phyloP scores from a whole-genome alignment of 2,329 filamentous ascomycete species.

The Colletotrichum orbiculare region DNA sequence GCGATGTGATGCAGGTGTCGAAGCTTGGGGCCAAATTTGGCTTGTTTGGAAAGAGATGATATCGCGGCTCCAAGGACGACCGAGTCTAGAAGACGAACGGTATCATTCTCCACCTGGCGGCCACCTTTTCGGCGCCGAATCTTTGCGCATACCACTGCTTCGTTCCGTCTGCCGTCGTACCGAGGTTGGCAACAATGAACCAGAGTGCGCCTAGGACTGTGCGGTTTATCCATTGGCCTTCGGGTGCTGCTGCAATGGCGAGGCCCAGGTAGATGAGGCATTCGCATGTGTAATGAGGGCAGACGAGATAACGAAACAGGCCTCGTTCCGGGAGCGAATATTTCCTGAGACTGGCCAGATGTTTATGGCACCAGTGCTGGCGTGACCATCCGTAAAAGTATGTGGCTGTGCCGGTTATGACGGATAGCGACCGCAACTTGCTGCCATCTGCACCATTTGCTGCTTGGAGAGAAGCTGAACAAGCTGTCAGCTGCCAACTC shows the following conservation, averaged over 20 bases:
- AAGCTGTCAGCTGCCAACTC: conserved; percentile 2
- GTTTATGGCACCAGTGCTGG: conserved; percentile 79
- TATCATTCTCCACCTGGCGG: conserved; percentile 79
- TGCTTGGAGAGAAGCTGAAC: conserved; percentile 9
- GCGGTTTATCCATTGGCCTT: conserved; percentile 73
- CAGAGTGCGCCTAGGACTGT: conserved; percentile 76
- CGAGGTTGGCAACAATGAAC: conserved; percentile 84
- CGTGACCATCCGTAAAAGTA: conserved; percentile 77
- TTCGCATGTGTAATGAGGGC: conserved; percentile 93
- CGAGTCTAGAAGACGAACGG: conserved; percentile 69
- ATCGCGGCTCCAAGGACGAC: conserved; percentile 34
- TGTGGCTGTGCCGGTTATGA: conserved; percentile 66
- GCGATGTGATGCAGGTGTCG: conserved; percentile 87
- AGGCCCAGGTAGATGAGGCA: conserved; percentile 86
- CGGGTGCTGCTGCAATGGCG: conserved; percentile 77
- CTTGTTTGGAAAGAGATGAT: conserved; percentile 55
- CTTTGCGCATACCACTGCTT: conserved; percentile 81
- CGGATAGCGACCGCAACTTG: conserved; percentile 44
- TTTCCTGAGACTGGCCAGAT: conserved; percentile 78
- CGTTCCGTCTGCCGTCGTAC: conserved; percentile 81
- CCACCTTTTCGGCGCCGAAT: conserved; percentile 75
- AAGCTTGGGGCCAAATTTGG: conserved; percentile 77
- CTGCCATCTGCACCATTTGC: neutral
- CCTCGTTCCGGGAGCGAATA: conserved; percentile 84
- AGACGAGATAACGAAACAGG: conserved; percentile 78